Conservation (phyloP, 2,329 filamentous ascomycete genomes). For the Leptographium procerum region DNA sequence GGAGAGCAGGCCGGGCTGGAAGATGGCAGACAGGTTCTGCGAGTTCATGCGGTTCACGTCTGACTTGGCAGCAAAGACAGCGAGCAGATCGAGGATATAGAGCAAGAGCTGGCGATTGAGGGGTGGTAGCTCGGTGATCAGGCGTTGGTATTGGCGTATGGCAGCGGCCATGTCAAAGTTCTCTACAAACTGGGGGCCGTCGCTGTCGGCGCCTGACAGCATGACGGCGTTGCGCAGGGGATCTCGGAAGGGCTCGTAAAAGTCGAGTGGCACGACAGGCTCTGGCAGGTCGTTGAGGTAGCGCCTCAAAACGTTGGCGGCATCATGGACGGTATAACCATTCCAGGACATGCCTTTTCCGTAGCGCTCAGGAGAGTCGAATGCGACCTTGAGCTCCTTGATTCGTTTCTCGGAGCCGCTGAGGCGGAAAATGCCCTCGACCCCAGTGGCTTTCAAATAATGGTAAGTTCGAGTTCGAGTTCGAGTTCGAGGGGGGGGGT, state of each 20-base stretch:
- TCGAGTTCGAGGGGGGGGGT: too few species aligned
- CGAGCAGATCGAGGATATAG: slow-evolving; percentile 90
- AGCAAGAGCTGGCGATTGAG: slow-evolving; percentile 87
- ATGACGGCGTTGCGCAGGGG: slow-evolving; percentile 63
- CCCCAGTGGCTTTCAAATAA: slow-evolving; percentile 61
- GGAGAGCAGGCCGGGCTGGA: slow-evolving; percentile 91
- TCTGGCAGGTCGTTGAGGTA: slow-evolving; percentile 96
- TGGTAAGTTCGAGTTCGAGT: slow-evolving; percentile 12
- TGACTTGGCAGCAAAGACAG: slow-evolving; percentile 93
- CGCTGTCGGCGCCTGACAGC: slow-evolving; percentile 60
- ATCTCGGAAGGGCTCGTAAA: slow-evolving; percentile 84
- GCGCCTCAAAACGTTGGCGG: slow-evolving; percentile 86
- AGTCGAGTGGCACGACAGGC: slow-evolving; percentile 86
- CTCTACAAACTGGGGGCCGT: slow-evolving; percentile 58
- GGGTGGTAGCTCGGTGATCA: slow-evolving; percentile 87
- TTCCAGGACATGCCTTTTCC: slow-evolving; percentile 96
- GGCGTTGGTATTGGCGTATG: slow-evolving; percentile 71
- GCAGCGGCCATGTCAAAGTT: slow-evolving; percentile 64
- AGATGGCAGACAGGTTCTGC: slow-evolving; percentile 89
- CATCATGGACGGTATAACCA: slow-evolving; percentile 96
- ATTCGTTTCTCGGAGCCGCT: slow-evolving; percentile 96
- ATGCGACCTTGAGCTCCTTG: slow-evolving; percentile 84
- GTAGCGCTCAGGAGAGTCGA: slow-evolving; percentile 90
- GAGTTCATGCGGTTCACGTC: slow-evolving; percentile 96
- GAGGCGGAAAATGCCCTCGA: slow-evolving; percentile 93